These are phyloP conservation scores for Boletellus deceptivus DNA, from an alignment of 1,284 basidiomycete genomes.

Conservation along the genomic window DNA sequence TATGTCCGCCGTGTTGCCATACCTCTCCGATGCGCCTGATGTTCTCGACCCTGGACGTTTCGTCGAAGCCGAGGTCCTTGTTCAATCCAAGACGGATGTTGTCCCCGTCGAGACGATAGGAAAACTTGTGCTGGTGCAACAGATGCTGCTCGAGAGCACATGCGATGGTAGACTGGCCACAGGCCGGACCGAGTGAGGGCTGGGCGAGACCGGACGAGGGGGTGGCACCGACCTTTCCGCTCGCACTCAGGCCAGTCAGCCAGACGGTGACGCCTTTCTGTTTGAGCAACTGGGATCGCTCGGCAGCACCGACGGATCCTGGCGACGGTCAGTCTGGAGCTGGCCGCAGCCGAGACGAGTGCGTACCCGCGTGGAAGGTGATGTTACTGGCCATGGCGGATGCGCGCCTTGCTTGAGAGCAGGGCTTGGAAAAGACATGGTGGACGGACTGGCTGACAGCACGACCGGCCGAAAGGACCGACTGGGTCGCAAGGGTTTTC, in stretches of 20 bases:
- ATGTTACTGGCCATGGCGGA: slow-evolving; percentile 32
- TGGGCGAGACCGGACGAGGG: background rate
- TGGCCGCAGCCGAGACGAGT: background rate
- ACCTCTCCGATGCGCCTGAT: slow-evolving; percentile 98
- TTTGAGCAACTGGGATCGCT: slow-evolving; percentile 66
- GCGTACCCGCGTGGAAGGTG: slow-evolving; percentile 34
- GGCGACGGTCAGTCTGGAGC: slow-evolving; percentile 5
- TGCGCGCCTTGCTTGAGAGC: background rate
- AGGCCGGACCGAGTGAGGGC: slow-evolving; percentile 1
- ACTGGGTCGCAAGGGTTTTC: background rate
- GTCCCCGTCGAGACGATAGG: slow-evolving; percentile 95
- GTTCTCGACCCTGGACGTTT: slow-evolving; percentile 94
- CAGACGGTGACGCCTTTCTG: slow-evolving; percentile 91
- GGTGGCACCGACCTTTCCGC: slow-evolving; percentile 69
- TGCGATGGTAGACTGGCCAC: slow-evolving; percentile 86
- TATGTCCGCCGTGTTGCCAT: slow-evolving; percentile 20
- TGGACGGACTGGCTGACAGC: background rate
- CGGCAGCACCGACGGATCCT: slow-evolving; percentile 73
- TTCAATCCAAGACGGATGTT: slow-evolving; percentile 97
- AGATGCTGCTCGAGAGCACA: slow-evolving; percentile 97
- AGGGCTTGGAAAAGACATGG: background rate
- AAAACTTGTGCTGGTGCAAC: slow-evolving; percentile 80
- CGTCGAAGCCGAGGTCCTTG: slow-evolving; percentile 97
- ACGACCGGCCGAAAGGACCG: slow-evolving; percentile 16
- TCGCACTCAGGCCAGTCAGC: slow-evolving; percentile 92